Percentiles rank a stretch among this genome's conserved stretches.
Evolutionary conservation across 345 rosid genomes (phyloP).

Genomic region (Populus pruinosa): DNA sequence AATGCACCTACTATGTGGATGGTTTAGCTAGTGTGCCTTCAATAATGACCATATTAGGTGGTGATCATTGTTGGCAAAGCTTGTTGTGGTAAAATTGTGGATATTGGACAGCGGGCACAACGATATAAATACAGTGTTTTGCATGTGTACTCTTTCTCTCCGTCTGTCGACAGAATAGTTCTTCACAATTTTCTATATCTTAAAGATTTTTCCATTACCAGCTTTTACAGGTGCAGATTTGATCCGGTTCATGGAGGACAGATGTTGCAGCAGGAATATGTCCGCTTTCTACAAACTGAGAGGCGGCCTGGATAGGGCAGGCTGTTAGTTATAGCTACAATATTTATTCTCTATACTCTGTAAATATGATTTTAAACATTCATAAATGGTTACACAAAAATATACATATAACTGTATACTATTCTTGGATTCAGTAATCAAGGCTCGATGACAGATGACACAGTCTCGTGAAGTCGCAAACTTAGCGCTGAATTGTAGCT

Average conservation of each 20-base stretch:
- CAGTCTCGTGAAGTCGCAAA: no score
- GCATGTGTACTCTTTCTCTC: no score
- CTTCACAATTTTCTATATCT: neutral
- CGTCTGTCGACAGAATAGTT: no score
- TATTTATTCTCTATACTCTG: neutral
- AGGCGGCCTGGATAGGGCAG: conserved; percentile 30
- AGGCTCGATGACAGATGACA: no score
- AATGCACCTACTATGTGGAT: no score
- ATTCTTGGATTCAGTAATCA: no score
- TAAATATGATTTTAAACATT: neutral
- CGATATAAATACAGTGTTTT: neutral
- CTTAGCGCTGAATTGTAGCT: no score
- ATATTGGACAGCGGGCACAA: neutral
- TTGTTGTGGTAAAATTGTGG: neutral
- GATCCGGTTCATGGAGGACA: conserved; percentile 60
- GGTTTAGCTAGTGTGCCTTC: neutral
- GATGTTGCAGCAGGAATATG: conserved; percentile 62
- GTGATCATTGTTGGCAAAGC: neutral
- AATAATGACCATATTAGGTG: neutral
- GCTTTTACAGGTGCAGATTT: conserved; percentile 66
- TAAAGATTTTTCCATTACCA: conserved; percentile 16
- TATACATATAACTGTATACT: no score
- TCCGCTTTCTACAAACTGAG: conserved; percentile 43
- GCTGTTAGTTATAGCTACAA: no score
- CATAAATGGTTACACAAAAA: no score